These are phyloP conservation scores for Smallanthus sonchifolius DNA, from an alignment of 129 eudicot species.

Conservation along the genomic window DNA sequence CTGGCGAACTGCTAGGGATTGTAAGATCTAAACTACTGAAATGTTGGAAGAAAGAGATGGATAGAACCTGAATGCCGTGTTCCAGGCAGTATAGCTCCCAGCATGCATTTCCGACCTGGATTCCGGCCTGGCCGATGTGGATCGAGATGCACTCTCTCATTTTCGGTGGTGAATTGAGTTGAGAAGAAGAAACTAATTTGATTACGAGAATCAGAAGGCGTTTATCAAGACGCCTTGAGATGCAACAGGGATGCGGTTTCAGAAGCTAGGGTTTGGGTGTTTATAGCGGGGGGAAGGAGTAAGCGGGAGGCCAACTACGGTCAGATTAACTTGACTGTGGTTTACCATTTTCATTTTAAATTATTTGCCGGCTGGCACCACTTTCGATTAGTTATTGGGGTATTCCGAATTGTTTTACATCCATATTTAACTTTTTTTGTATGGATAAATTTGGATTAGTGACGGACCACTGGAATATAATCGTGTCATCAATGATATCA, in stretches of 20 bases:
- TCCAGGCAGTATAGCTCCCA: conserved; percentile 59
- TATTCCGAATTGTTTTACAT: no score
- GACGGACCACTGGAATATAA: no score
- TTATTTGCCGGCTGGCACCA: no score
- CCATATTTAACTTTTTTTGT: no score
- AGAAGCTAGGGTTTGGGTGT: background rate
- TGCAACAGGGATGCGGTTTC: background rate
- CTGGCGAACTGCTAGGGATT: background rate
- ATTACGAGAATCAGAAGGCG: conserved; percentile 11
- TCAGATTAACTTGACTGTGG: background rate
- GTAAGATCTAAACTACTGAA: background rate
- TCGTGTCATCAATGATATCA: no score
- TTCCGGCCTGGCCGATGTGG: conserved; percentile 60
- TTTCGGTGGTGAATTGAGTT: background rate
- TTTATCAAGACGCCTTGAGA: conserved; percentile 43
- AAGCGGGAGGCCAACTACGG: background rate
- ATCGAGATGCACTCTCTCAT: conserved; percentile 50
- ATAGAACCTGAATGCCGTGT: conserved; percentile 50
- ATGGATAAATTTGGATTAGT: no score
- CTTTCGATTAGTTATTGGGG: no score
- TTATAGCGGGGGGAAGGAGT: background rate
- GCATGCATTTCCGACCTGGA: conserved; percentile 53
- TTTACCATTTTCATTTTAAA: background rate
- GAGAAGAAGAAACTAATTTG: background rate
- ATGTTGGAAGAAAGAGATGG: background rate